Percentiles rank a stretch among this genome's conserved stretches.
Evolutionary conservation across 2,329 filamentous ascomycete genomes (phyloP).

Genomic region (Neonectria punicea): DNA sequence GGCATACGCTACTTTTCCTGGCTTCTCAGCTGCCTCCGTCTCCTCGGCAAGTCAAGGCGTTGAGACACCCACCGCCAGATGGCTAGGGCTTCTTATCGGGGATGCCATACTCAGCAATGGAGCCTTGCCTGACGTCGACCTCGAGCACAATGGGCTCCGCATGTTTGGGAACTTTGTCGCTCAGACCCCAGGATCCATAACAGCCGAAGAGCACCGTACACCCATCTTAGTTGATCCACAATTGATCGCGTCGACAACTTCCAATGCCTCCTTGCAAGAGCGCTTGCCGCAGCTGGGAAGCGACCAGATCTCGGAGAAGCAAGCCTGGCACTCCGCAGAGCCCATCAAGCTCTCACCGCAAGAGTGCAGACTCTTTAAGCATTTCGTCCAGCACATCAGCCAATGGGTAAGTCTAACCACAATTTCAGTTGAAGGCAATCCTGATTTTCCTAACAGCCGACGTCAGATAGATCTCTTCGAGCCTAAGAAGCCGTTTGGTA

Average conservation of each 20-base stretch:
- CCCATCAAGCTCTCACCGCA: neutral
- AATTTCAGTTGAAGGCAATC: neutral
- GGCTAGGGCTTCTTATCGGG: constrained; percentile 34
- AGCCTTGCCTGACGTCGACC: neutral
- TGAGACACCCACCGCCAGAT: constrained; percentile 19
- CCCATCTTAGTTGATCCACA: neutral
- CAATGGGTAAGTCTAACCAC: constrained; percentile 17
- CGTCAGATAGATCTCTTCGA: constrained; percentile 36
- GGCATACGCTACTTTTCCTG: neutral
- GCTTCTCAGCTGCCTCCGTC: neutral
- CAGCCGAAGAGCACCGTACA: neutral
- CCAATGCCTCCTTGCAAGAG: constrained; percentile 8
- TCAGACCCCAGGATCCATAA: neutral
- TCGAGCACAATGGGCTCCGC: neutral
- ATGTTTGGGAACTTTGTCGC: constrained; percentile 11
- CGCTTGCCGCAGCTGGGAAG: neutral
- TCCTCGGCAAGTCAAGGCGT: constrained; percentile 7
- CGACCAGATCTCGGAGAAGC: constrained; percentile 4
- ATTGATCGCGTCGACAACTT: neutral
- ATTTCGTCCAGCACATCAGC: constrained; percentile 22
- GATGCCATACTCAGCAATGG: constrained; percentile 14
- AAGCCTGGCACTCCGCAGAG: constrained; percentile 11
- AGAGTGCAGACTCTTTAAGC: constrained; percentile 20
- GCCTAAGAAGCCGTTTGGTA: constrained; percentile 31
- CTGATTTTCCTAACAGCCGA: neutral